Percentiles rank a stretch among this genome's conserved stretches.
These are phyloP conservation scores for Botrytis elliptica DNA, from an alignment of 2,329 filamentous ascomycete species.

Conservation along the genomic window DNA sequence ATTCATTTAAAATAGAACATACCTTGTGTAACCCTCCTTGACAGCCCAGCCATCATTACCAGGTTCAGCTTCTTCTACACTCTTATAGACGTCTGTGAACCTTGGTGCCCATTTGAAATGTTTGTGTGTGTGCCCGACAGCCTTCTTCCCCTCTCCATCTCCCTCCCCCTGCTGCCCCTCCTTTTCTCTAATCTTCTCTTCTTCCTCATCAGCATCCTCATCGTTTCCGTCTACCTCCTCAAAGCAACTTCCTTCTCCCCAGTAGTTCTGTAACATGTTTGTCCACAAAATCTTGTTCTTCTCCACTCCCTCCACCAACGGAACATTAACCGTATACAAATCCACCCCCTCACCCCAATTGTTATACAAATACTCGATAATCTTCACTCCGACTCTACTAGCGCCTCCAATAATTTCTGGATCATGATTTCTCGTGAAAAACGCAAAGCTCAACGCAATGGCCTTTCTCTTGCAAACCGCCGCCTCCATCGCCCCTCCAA, in stretches of 20 bases:
- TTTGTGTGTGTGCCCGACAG: slow-evolving; percentile 63
- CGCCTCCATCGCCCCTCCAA: slow-evolving; percentile 75
- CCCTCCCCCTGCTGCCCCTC: slow-evolving; percentile 43
- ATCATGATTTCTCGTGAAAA: slow-evolving; percentile 79
- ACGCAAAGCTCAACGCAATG: slow-evolving; percentile 87
- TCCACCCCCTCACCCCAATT: slow-evolving; percentile 76
- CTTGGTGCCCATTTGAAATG: slow-evolving; percentile 94
- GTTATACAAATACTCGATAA: slow-evolving; percentile 75
- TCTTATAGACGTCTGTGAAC: slow-evolving; percentile 83
- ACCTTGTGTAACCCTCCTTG: slow-evolving; percentile 83
- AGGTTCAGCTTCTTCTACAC: slow-evolving; percentile 73
- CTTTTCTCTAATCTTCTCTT: slow-evolving; percentile 64
- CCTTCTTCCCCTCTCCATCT: slow-evolving; percentile 38
- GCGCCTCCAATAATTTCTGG: slow-evolving; percentile 76
- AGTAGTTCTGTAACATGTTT: slow-evolving; percentile 85
- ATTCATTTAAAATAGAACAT: slow-evolving; percentile 36
- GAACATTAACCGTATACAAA: slow-evolving; percentile 90
- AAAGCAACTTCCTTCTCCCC: slow-evolving; percentile 83
- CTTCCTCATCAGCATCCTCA: slow-evolving; percentile 67
- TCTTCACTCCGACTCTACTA: slow-evolving; percentile 67
- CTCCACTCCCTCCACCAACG: slow-evolving; percentile 74
- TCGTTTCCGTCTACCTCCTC: slow-evolving; percentile 69
- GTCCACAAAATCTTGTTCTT: slow-evolving; percentile 76
- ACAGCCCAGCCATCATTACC: slow-evolving; percentile 95
- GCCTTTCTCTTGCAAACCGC: slow-evolving; percentile 67